These are phyloP conservation scores for Corymbia citriodora DNA, from an alignment of 441 rosid species.

Conservation along the genomic window DNA sequence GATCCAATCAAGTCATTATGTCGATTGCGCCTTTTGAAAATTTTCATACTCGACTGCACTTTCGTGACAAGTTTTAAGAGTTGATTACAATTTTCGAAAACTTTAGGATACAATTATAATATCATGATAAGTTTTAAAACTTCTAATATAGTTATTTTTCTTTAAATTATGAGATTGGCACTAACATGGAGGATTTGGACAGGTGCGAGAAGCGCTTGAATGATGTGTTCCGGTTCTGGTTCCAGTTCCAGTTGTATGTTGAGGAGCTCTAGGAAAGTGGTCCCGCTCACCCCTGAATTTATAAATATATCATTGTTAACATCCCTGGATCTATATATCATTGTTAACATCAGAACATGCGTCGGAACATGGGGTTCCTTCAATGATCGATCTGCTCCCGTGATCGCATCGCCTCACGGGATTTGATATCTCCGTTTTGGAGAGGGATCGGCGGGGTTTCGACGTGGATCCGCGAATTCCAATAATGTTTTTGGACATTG, in stretches of 20 bases:
- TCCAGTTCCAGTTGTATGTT: rapidly evolving
- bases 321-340: no score
- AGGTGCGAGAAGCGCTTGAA: not conserved
- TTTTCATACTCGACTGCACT: rapidly evolving
- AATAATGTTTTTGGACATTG: not conserved
- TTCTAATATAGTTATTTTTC: no score
- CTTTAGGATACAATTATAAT: no score
- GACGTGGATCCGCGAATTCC: not conserved
- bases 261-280: not conserved
- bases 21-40: no score
- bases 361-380: not conserved
- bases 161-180: not conserved
- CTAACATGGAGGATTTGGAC: not conserved
- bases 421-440: not conserved
- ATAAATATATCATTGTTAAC: no score
- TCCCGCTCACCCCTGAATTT: not conserved
- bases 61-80: rapidly evolving
- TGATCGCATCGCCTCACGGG: not conserved
- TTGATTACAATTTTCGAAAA: no score
- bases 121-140: no score
- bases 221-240: not conserved
- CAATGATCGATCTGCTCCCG: not conserved
- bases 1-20: rapidly evolving
- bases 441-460: not conserved
- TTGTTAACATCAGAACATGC: not conserved